phyloP scores from a whole-genome alignment of 176 grass and related monocot species.

The Calamus simplicifolius region DNA sequence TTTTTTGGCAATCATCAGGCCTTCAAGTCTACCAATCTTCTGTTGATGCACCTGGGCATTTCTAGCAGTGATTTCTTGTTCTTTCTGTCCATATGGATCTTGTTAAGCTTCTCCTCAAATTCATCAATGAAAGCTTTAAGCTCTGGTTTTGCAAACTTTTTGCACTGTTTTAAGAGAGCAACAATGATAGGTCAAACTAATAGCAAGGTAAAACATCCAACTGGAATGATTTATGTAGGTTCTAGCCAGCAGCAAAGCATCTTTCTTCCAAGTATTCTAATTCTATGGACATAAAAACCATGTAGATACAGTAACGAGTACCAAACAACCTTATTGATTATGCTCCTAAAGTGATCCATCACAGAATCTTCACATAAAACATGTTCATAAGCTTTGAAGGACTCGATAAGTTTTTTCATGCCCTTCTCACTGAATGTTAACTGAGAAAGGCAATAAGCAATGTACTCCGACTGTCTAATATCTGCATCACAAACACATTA shows the following conservation, averaged over 20 bases:
- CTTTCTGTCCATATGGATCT: conserved; percentile 76
- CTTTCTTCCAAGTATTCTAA: no score
- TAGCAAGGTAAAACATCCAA: not conserved
- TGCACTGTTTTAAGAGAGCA: conserved; percentile 49
- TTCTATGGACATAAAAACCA: not conserved
- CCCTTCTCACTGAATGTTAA: conserved; percentile 89
- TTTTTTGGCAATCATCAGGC: conserved; percentile 31
- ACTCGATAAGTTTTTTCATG: conserved; percentile 85
- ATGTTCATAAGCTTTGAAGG: conserved; percentile 93
- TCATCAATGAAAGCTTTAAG: conserved; percentile 82
- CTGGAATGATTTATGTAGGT: no score
- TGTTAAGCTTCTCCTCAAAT: conserved; percentile 91
- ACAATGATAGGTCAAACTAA: conserved; percentile 12
- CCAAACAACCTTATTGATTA: conserved; percentile 61
- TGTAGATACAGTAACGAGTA: no score
- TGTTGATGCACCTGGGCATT: conserved; percentile 75
- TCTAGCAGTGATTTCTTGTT: conserved; percentile 63
- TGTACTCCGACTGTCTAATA: conserved; percentile 76
- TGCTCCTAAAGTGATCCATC: conserved; percentile 76
- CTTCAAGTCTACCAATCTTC: conserved; percentile 51
- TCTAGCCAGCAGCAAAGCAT: no score
- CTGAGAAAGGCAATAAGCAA: conserved; percentile 96
- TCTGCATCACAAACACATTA: conserved; percentile 47
- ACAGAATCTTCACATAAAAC: conserved; percentile 76
- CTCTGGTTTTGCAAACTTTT: conserved; percentile 91